These are phyloP conservation scores for Neoboletus brunneissimus DNA, from an alignment of 768 basidiomycete species.

Conservation along the genomic window DNA sequence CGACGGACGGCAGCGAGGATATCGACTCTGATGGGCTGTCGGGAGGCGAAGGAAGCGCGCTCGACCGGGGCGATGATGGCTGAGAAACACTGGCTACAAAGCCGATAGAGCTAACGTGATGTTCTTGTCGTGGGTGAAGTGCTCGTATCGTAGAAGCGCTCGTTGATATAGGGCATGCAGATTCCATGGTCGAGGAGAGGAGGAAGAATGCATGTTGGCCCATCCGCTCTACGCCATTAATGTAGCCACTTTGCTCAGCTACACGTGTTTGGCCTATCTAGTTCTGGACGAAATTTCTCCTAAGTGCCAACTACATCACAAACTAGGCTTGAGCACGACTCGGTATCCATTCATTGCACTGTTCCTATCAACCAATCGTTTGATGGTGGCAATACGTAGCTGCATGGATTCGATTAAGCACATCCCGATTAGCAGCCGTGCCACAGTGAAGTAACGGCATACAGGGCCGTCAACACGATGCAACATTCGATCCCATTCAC, in stretches of 20 bases:
- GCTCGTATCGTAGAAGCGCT: conserved; percentile 42
- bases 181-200: conserved; percentile 24
- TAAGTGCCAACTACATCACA: neutral
- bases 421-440: neutral
- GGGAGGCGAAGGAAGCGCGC: conserved; percentile 53
- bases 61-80: conserved; percentile 49
- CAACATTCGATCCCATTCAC: neutral
- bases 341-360: neutral
- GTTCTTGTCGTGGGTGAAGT: conserved; percentile 27
- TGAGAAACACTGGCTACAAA: conserved; percentile 30
- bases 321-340: too few species aligned
- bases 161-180: conserved; percentile 21
- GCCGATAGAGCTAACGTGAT: neutral
- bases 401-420: neutral
- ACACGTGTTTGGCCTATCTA: conserved; percentile 33
- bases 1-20: conserved; percentile 70
- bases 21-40: conserved; percentile 62
- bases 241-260: conserved; percentile 17
- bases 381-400: neutral
- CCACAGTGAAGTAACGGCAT: neutral
- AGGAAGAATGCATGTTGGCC: neutral
- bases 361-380: neutral
- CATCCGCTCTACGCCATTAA: neutral
- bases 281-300: neutral
- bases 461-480: neutral